Base-by-base conservation (phyloP, 2,329 filamentous ascomycete species). In the Fusarium pseudograminearum region DNA sequence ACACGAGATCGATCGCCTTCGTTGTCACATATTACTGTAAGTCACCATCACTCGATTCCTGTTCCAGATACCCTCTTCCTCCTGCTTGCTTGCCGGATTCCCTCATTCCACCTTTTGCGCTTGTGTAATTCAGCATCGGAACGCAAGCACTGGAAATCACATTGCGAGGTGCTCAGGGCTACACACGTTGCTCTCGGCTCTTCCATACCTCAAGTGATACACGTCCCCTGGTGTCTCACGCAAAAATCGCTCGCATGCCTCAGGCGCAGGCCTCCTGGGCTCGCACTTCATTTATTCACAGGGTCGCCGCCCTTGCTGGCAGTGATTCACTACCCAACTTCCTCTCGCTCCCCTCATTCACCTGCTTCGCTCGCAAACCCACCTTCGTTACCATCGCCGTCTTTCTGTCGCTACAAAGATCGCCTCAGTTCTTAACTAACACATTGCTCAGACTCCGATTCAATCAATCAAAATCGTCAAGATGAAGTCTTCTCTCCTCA, bases 401-500 rank as follows among this genome's bases (percentile, higher is more conserved):
- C 56, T 50, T 45, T 38, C 55, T 47, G 44, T 59, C 51, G 50
- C 53, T 60, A 55, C 65, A 65, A 59, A 53, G 33, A 18, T 36
- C 20, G 18, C 42, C 26, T 22, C 31, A 52, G 18, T 30, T 42
- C 52, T 57, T 51, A 73, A 65, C 60, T 62, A 53, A 70, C 20
- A 44, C 36, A 26, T n/a, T 8, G n/a, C 36, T 28, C 47, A 69
- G 67, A 61, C 42, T 63, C 62, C 48, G 44, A 70, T 47, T 31
- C 36, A 69, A 69, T 59, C 64, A 71, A 67, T 57, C 46, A 59
- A 61, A 71, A 42, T 55, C 68, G 56, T 75, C 81, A 86, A 81
- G 71, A 87, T 87, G 85, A 87, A 86, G 84, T 79, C 80, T 58
- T 75, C 79, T 61, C 67, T 83, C 71, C 72, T 85, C 71, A 73